Base-by-base conservation (phyloP, 2,329 filamentous ascomycete genomes). In the Colletotrichum kahawae region DNA sequence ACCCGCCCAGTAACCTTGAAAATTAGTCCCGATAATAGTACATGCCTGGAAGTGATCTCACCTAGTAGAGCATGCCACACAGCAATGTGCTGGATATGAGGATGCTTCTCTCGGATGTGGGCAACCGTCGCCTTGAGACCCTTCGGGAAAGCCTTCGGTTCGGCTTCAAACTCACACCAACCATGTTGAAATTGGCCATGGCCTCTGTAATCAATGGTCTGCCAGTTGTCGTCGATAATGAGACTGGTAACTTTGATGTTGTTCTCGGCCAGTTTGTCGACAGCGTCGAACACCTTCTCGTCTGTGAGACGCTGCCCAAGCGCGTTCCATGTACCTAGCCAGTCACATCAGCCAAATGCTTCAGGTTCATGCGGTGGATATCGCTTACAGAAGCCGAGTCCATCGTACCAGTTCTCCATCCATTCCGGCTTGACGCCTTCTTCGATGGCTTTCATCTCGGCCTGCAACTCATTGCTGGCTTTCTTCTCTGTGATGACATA, bases 181-280 rank as follows among this genome's bases (percentile, higher is more conserved):
- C 92, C 90, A 71, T 90, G 85, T 65, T 90, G 88, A 76, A 90
- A 91, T 77, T 91, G 89, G 21, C 87, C 86, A 6, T 87, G 80
- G 1, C 88, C 88, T 29, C 81, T 79, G 34, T 88, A 84, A 77
- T 90, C 91, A 62, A 98, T 89, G 10, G 93, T 91, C 83, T 98
- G 96, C 97, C 97, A 99, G 79, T 97, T 98, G 81, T 99, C 97
- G 79, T 99, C 97, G 77, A 99, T 98, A 76, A 98, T 98, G 3
- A 99, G 88, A 80, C 93, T 98, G 1, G 92, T 93, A 60, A 98
- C 89, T 56, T 93, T 92, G 80, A 99, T 95, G 1, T 93, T 90
- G 71, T 94, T 90, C 34, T 92, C 87, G 6, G 92, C 90, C 13
- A 99, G 86, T 2, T 90, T 88, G 73, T 95, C 91, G 1, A 98